A percentile compares a stretch with the other conserved stretches of the same genome.
These are phyloP conservation scores for Mycotypha africana DNA, from an alignment of 371 early-diverging fungal genomes.

Conservation along the genomic window DNA sequence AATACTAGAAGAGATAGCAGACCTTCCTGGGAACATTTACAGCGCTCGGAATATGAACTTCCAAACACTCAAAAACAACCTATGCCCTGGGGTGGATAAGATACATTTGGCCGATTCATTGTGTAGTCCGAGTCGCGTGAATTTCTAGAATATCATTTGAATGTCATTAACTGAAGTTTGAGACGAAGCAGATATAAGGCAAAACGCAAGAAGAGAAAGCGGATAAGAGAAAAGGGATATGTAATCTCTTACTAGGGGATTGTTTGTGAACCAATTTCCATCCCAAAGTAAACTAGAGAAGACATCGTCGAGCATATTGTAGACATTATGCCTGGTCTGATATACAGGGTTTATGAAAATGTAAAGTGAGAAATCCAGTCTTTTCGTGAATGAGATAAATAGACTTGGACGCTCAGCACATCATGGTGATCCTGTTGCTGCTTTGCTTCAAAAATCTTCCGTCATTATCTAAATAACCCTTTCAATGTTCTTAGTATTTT, in stretches of 20 bases:
- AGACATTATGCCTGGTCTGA: slow-evolving; percentile 80
- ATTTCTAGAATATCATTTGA: no score
- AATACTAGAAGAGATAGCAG: no score
- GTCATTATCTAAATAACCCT: slow-evolving; percentile 78
- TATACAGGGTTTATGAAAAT: slow-evolving; percentile 64
- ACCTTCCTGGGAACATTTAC: no score
- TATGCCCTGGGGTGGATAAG: no score
- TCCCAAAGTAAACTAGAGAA: no score
- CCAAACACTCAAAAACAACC: no score
- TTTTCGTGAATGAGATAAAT: slow-evolving; percentile 76
- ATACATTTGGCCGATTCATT: no score
- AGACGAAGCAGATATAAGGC: slow-evolving; percentile 81
- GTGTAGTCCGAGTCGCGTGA: no score
- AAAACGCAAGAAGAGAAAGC: neutral
- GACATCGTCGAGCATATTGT: slow-evolving; percentile 88
- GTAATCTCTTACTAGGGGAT: slow-evolving; percentile 34
- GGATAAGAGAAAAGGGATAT: no score
- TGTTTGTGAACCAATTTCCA: no score
- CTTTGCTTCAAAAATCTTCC: slow-evolving; percentile 74
- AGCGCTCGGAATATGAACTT: no score
- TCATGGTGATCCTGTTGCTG: slow-evolving; percentile 81
- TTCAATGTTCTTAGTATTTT: slow-evolving; percentile 76
- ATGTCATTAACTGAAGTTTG: slow-evolving; percentile 82
- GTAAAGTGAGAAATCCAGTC: slow-evolving; percentile 76
- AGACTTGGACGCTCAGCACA: slow-evolving; percentile 60